Conservation (phyloP, 768 basidiomycete species). For the Leccinellum albellum region DNA sequence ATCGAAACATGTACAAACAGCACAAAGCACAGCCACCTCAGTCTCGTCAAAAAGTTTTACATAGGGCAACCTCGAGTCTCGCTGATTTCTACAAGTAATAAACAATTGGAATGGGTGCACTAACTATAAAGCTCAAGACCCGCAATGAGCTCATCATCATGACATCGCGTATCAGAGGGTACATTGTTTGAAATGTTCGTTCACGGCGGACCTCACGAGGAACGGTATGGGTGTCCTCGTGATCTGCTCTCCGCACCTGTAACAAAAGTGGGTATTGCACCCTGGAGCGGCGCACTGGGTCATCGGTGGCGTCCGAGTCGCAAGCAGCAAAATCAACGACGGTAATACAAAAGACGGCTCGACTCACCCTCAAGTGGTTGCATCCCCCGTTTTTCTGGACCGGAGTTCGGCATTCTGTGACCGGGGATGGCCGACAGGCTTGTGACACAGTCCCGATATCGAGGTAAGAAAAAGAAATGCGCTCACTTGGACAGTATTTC, state of each 20-base stretch:
- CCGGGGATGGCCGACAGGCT: not conserved
- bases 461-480: not conserved
- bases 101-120: not conserved
- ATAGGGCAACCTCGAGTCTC: too few species aligned
- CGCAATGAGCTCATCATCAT: not conserved
- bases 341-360: not conserved
- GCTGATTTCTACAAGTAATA: not conserved
- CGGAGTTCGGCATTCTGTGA: slow-evolving; percentile 40
- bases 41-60: too few species aligned
- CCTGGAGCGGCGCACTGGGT: slow-evolving; percentile 48
- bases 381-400: slow-evolving; percentile 54
- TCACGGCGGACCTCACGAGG: slow-evolving; percentile 32
- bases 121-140: not conserved
- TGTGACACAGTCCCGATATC: not conserved
- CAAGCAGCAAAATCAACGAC: not conserved
- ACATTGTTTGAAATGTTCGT: slow-evolving; percentile 35
- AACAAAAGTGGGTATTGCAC: slow-evolving; percentile 58
- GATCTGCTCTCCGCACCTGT: slow-evolving; percentile 46
- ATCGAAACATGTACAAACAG: slow-evolving; percentile 28
- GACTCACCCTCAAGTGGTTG: slow-evolving; percentile 56
- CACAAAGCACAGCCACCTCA: slow-evolving; percentile 12
- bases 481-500: slow-evolving; percentile 59
- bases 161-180: slow-evolving; percentile 6
- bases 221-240: slow-evolving; percentile 32
- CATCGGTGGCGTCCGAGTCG: not conserved